A percentile compares a stretch with the other conserved stretches of the same genome.
Conservation (phyloP, 2,329 filamentous ascomycete genomes). For the Penicillium expansum region DNA sequence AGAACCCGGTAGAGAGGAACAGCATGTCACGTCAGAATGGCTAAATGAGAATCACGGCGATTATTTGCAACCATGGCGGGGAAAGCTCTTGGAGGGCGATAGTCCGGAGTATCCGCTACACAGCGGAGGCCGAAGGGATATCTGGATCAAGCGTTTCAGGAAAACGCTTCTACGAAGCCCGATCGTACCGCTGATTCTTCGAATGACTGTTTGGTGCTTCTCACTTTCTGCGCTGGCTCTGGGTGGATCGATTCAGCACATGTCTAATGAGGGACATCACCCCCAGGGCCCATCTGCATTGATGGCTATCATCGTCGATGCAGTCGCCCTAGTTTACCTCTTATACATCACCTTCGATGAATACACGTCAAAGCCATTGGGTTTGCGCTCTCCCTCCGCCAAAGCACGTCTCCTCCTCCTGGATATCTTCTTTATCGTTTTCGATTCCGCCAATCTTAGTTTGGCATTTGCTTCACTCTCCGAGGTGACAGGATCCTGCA, state of each 20-base stretch:
- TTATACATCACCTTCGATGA: conserved; percentile 95
- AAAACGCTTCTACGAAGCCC: conserved; percentile 72
- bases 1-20: conserved; percentile 35
- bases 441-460: conserved; percentile 89
- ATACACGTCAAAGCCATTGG: conserved; percentile 89
- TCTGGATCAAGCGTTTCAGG: conserved; percentile 61
- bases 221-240: conserved; percentile 79
- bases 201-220: conserved; percentile 77
- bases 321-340: conserved; percentile 84
- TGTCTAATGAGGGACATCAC: conserved; percentile 49
- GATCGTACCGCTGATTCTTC: conserved; percentile 80
- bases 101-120: conserved; percentile 51
- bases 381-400: conserved; percentile 74
- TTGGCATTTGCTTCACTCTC: conserved; percentile 82
- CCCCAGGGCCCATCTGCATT: conserved; percentile 72
- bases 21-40: conserved; percentile 47
- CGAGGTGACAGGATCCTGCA: conserved; percentile 60
- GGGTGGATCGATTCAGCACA: conserved; percentile 68
- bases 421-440: conserved; percentile 95
- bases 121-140: conserved; percentile 51
- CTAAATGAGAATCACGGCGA: conserved; percentile 45
- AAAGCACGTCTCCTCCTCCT: conserved; percentile 89
- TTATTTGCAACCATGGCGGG: conserved; percentile 54
- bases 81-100: conserved; percentile 47
- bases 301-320: conserved; percentile 86